Evolutionary conservation across 495 filamentous ascomycete genomes (phyloP), one percentile per base, ranked within the genome.

Genomic region (Trichodelitschia bisporula): DNA sequence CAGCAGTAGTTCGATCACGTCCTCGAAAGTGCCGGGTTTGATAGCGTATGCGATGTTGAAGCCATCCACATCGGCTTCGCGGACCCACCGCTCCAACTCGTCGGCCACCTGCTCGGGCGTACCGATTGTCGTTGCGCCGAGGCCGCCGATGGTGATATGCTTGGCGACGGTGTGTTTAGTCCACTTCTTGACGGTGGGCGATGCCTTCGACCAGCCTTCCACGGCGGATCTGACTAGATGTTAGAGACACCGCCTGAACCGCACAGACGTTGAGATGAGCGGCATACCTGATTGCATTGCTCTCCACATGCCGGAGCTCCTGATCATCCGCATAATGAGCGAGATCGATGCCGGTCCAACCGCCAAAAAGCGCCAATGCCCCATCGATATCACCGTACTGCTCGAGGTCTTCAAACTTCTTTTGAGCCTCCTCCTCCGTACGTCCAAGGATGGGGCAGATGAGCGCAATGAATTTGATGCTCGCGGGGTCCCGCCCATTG

Each of bases 11-110:
- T 71, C 62, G 29, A 66, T 55, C n/a, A 71, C 51, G 35, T 71
- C 67, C 35, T 62, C 54, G 47, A 73, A 74, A 1, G 62, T 64
- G 14, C 61, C 59, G 0, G 68, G 69, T 32, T 60, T 64, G 18
- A 61, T 59, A 1, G 61, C 59, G 43, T 72, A 72, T 15, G 60
- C 62, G 61, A 64, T 51, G 40, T 64, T 66, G 36, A 42, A 42
- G 13, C 37, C 37, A 24, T 42, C 37, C 1, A 42, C 36, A 16
- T 36, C 37, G 5, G 40, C 32, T 31, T 39, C 40, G 2, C 16
- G 5, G 4, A 39, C 31, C 40, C 40, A 42, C 13, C 13, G 28
- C 23, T 42, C 29, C 9, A 42, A 21, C 2, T 24, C 30, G 26
- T 39, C 37, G 10, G 36, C 37, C 6, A 39, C 40, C 19, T 26